phyloP scores from a whole-genome alignment of 2,329 filamentous ascomycete species.

The Cladosporium sp. region DNA sequence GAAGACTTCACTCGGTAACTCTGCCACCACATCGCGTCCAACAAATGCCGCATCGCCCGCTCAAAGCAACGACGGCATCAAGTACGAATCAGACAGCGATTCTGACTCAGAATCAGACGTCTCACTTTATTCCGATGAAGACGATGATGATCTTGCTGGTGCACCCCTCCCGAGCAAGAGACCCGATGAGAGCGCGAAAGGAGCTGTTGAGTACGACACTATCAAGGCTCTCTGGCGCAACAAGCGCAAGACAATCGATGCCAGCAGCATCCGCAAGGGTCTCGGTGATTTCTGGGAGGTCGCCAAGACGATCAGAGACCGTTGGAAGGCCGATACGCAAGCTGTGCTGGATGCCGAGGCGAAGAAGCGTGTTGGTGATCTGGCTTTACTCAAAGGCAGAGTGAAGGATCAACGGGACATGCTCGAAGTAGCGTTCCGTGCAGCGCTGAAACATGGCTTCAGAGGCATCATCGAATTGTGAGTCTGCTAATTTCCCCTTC shows the following conservation, averaged over 20 bases:
- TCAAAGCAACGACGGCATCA: constrained; percentile 25
- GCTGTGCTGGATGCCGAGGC: constrained; percentile 61
- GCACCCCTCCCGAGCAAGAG: constrained; percentile 58
- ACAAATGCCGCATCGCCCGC: constrained; percentile 9
- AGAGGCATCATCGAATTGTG: constrained; percentile 48
- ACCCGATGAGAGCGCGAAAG: constrained; percentile 51
- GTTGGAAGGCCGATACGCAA: constrained; percentile 61
- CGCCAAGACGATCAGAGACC: constrained; percentile 60
- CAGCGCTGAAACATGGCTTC: constrained; percentile 50
- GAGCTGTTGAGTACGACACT: constrained; percentile 59
- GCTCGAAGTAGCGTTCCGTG: constrained; percentile 54
- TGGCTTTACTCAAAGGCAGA: constrained; percentile 57
- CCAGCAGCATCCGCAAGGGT: constrained; percentile 56
- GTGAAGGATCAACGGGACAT: constrained; percentile 60
- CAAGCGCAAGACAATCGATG: constrained; percentile 52
- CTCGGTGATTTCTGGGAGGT: constrained; percentile 62
- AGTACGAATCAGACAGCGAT: constrained; percentile 44
- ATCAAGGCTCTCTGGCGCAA: constrained; percentile 64
- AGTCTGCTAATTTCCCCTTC: constrained; percentile 29
- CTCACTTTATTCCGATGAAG: constrained; percentile 53
- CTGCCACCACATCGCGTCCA: constrained; percentile 9
- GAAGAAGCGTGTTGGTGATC: constrained; percentile 56
- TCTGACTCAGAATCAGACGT: constrained; percentile 52
- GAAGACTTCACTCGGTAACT: not conserved
- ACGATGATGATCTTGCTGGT: constrained; percentile 44